These are phyloP conservation scores for Agrocybe pediades DNA, from an alignment of 768 basidiomycete species.

Conservation along the genomic window DNA sequence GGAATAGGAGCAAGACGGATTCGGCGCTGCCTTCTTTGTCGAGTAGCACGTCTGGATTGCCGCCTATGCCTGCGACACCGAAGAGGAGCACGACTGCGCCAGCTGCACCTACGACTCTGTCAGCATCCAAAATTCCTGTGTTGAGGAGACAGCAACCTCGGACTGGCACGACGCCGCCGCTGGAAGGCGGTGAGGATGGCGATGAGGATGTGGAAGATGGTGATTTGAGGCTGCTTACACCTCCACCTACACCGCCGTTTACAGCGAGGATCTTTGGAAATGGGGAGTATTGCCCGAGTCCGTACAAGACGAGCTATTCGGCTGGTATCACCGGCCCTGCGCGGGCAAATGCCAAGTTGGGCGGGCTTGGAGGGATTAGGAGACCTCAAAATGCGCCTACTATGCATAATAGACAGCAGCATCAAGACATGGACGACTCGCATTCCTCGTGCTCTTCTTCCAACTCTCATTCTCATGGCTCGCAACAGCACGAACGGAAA, in stretches of 20 bases:
- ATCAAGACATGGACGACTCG: neutral
- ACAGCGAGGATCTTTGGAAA: constrained; percentile 15
- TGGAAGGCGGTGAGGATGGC: constrained; percentile 12
- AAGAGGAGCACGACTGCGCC: constrained; percentile 18
- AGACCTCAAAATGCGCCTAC: constrained; percentile 5
- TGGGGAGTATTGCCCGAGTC: constrained; percentile 21
- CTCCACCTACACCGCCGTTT: constrained; percentile 26
- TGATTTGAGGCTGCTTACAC: constrained; percentile 23
- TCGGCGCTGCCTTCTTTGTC: constrained; percentile 10
- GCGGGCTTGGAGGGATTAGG: neutral
- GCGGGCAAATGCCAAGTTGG: neutral
- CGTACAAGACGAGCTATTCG: constrained; percentile 19
- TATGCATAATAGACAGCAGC: neutral
- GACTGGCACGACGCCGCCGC: constrained; percentile 19
- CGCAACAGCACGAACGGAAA: neutral
- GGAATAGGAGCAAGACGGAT: constrained; percentile 21
- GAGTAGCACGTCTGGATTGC: neutral
- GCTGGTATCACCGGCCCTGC: neutral
- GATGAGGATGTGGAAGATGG: constrained; percentile 20
- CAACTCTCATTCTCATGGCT: neutral
- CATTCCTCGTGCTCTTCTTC: neutral
- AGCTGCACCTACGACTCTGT: neutral
- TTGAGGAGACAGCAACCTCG: neutral
- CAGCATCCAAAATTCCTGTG: neutral
- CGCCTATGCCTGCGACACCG: constrained; percentile 10